Evolutionary conservation across 768 basidiomycete species (phyloP).

Genomic region (Suillus alpinus): DNA sequence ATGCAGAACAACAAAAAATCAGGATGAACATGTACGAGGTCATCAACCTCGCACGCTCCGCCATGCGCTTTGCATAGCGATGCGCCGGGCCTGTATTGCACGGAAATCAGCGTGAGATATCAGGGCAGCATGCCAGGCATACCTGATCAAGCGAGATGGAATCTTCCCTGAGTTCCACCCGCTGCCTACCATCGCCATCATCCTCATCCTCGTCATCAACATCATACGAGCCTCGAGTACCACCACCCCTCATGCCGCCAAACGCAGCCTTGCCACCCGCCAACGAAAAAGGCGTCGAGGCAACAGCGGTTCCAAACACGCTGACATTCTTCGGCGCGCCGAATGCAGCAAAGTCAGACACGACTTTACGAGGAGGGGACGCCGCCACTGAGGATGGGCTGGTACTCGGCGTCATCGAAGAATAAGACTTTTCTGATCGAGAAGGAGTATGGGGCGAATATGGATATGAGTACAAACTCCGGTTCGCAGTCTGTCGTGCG

Average conservation of each 20-base stretch:
- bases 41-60: constrained; percentile 58
- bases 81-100: constrained; percentile 63
- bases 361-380: constrained; percentile 85
- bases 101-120: constrained; percentile 4
- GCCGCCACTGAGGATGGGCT: constrained; percentile 25
- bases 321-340: constrained; percentile 71
- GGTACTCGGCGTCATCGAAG: constrained; percentile 26
- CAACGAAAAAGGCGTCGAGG: constrained; percentile 74
- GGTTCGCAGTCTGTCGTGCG: constrained; percentile 57
- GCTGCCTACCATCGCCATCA: constrained; percentile 61
- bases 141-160: constrained; percentile 94
- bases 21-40: background rate
- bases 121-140: constrained; percentile 16
- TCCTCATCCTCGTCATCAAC: constrained; percentile 77
- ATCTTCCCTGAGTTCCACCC: constrained; percentile 74
- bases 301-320: constrained; percentile 83
- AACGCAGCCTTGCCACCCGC: constrained; percentile 83
- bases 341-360: constrained; percentile 86
- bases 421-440: constrained; percentile 38
- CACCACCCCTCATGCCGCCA: constrained; percentile 61
- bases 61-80: constrained; percentile 90
- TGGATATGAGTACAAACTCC: constrained; percentile 52
- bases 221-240: constrained; percentile 38
- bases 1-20: background rate
- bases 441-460: constrained; percentile 48